Percentiles rank a stretch among this genome's conserved stretches.
These are phyloP conservation scores for Penicillium robsamsonii DNA, from an alignment of 495 filamentous ascomycete species.

Conservation along the genomic window DNA sequence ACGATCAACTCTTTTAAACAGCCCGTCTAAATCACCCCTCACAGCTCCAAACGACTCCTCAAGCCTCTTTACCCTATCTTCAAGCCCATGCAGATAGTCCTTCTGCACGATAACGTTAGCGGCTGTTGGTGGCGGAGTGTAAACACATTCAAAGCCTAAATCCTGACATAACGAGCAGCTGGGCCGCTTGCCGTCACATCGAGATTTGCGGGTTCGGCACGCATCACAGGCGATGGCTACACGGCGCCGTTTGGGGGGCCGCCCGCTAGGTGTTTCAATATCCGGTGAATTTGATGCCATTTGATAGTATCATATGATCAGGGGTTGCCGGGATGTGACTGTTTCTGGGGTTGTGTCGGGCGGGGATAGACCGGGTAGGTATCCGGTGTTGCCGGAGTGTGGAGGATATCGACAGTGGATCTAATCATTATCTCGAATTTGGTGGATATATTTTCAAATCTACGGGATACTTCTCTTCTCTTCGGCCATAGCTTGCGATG, in stretches of 20 bases:
- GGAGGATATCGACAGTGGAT: neutral
- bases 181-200: constrained; percentile 49
- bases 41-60: constrained; percentile 26
- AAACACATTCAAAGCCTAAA: constrained; percentile 47
- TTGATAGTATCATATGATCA: neutral
- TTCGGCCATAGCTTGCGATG: neutral
- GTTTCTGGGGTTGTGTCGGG: neutral
- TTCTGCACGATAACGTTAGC: constrained; percentile 47
- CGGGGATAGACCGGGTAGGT: neutral
- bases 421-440: neutral
- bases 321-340: neutral
- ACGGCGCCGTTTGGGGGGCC: constrained; percentile 32
- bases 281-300: constrained; percentile 13
- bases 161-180: constrained; percentile 43
- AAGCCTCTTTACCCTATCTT: constrained; percentile 20
- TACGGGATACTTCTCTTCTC: neutral
- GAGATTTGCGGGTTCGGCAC: constrained; percentile 47
- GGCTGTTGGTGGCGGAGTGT: constrained; percentile 36
- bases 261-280: neutral
- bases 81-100: constrained; percentile 31
- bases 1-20: constrained; percentile 16
- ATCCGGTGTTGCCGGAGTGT: neutral
- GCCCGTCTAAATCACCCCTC: constrained; percentile 28
- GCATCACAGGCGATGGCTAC: constrained; percentile 44
- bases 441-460: neutral